phyloP scores from a whole-genome alignment of 179 eudicot genomes.

The Silene noctiflora region DNA sequence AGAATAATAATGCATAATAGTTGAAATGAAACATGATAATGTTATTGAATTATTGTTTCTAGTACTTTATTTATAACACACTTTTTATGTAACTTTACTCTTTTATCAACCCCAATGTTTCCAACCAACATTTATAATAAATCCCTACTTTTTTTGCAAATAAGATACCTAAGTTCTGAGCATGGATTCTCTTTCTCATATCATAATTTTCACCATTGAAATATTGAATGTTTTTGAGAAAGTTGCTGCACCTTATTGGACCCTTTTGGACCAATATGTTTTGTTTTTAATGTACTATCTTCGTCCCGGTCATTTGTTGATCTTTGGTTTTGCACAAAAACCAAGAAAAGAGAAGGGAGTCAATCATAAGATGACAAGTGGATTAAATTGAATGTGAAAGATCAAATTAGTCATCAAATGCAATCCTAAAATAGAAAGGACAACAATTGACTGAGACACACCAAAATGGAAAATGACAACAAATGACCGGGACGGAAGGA shows the following conservation, averaged over 20 bases:
- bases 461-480: too few species aligned
- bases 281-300: too few species aligned
- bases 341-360: too few species aligned
- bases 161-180: conserved; percentile 22
- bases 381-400: too few species aligned
- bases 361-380: too few species aligned
- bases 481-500: too few species aligned
- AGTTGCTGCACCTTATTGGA: conserved; percentile 10
- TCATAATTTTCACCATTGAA: background rate
- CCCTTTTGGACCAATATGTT: conserved; percentile 11
- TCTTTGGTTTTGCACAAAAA: too few species aligned
- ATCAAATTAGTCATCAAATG: too few species aligned
- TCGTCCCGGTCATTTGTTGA: too few species aligned
- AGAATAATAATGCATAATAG: background rate
- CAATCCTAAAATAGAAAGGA: too few species aligned
- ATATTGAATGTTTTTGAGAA: conserved; percentile 17
- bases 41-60: conserved; percentile 15
- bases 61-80: conserved; percentile 6
- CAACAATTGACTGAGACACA: too few species aligned
- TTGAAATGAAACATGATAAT: conserved; percentile 22
- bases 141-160: background rate
- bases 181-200: conserved; percentile 16
- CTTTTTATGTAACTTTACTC: conserved; percentile 19
- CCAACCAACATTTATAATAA: background rate
- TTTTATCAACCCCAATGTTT: conserved; percentile 23